A percentile compares a stretch with the other conserved stretches of the same genome.
These are phyloP conservation scores for Neurospora africana DNA, from an alignment of 495 filamentous ascomycete genomes.

Conservation along the genomic window DNA sequence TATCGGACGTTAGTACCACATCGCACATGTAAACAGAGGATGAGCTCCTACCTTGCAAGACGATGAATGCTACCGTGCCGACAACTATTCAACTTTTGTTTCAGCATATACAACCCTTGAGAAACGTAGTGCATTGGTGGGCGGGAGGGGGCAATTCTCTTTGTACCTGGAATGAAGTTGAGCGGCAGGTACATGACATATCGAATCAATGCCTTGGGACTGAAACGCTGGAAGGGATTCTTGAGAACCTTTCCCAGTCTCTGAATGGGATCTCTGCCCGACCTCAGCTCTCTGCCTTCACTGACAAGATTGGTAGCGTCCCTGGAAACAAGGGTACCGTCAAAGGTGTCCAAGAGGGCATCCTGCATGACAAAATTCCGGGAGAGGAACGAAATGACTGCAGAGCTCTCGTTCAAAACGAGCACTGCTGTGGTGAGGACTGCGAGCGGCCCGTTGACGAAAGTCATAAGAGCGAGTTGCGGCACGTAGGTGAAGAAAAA, in stretches of 20 bases:
- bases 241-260: conserved; percentile 65
- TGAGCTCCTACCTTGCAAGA: conserved; percentile 54
- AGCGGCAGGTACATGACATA: conserved; percentile 78
- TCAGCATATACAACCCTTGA: not conserved
- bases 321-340: conserved; percentile 58
- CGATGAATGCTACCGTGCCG: conserved; percentile 68
- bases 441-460: conserved; percentile 79
- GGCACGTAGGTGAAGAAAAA: conserved; percentile 88
- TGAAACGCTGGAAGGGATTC: conserved; percentile 57
- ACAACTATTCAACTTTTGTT: conserved; percentile 40
- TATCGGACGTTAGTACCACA: conserved; percentile 12
- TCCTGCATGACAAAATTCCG: conserved; percentile 69
- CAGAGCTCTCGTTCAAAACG: conserved; percentile 71
- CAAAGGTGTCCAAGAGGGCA: conserved; percentile 81
- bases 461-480: conserved; percentile 66
- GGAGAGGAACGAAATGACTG: conserved; percentile 62
- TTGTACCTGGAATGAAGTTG: conserved; percentile 68
- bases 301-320: conserved; percentile 49
- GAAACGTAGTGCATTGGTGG: not conserved
- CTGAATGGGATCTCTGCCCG: conserved; percentile 47
- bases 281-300: conserved; percentile 61
- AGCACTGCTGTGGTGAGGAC: conserved; percentile 67
- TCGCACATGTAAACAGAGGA: not conserved
- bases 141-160: not conserved
- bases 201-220: conserved; percentile 52